Base-by-base conservation (phyloP, 2,329 filamentous ascomycete species). In the Magnaporthiopsis incrustans region DNA sequence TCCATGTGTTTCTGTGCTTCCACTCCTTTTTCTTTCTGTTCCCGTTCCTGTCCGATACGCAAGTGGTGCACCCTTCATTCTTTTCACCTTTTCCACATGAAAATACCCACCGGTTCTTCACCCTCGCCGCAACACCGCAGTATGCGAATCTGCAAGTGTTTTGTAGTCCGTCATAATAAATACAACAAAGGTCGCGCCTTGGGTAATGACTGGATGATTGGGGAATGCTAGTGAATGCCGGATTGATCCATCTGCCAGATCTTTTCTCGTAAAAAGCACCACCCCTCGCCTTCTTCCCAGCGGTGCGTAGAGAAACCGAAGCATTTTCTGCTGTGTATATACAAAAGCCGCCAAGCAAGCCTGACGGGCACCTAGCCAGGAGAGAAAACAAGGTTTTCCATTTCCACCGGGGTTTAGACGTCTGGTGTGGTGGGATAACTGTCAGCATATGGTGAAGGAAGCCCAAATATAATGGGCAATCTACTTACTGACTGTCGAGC, bases 401-500 rank as follows among this genome's bases (percentile, higher is more conserved):
- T n/a, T 53, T 22, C 18, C 44, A 53, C 4, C 7, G 44, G 10
- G 18, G 1, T 11, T 25, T 53, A 53, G 44, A 53, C 44, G n/a
- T 53, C 44, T 53, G n/a, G 44, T 14, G 2, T n/a, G 44, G 44
- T 2, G 44, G 18, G 4, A 25, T 53, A 1, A 1, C 22, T 25
- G 44, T 53, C 22, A 53, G 44, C 44, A n/a, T n/a, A 1, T 53
- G 14, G 2, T 35, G 4, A 30, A 30, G 30, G 30, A 30, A 30
- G 7, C 2, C 30, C 4, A 30, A 30, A 6, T 6, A 30, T 30
- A 22, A 25, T 11, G n/a, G 10, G 35, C 12, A 3, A 38, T 22
- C 22, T 53, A 61, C 60, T 61, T 61, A 61, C 60, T 72, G 27
- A 62, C 58, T 59, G 58, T 56, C 27, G 67, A 63, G 64, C 32